phyloP scores from a whole-genome alignment of 768 basidiomycete species.

The Suillus occidentalis region DNA sequence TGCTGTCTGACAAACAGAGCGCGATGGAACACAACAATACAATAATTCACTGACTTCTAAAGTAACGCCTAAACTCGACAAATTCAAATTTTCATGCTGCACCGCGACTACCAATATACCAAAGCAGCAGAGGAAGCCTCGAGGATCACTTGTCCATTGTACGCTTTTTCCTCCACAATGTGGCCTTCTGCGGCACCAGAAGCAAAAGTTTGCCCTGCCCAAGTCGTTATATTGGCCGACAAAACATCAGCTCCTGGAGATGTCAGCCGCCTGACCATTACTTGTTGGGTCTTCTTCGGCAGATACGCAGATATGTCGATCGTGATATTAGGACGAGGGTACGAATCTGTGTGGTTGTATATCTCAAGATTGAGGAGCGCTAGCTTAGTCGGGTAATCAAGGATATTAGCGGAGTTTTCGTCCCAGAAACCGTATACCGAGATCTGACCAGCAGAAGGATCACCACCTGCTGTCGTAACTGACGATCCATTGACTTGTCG shows the following conservation, averaged over 20 bases:
- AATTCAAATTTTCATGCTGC: neutral
- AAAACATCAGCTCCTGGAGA: constrained; percentile 51
- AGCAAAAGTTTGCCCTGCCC: constrained; percentile 50
- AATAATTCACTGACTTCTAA: neutral
- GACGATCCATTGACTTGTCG: constrained; percentile 52
- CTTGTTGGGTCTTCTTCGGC: constrained; percentile 21
- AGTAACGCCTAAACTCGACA: neutral
- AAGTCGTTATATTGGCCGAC: constrained; percentile 43
- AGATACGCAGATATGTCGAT: constrained; percentile 49
- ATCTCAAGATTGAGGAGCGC: constrained; percentile 52
- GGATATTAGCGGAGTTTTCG: constrained; percentile 15
- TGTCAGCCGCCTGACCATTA: constrained; percentile 42
- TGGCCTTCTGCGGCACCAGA: constrained; percentile 40
- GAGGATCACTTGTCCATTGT: constrained; percentile 33
- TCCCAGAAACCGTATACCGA: constrained; percentile 56
- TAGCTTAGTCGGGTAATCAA: constrained; percentile 41
- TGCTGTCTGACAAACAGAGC: no score
- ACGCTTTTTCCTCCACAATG: constrained; percentile 39
- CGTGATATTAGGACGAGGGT: constrained; percentile 40
- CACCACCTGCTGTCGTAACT: constrained; percentile 51
- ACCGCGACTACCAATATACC: constrained; percentile 27
- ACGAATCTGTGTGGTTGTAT: constrained; percentile 46
- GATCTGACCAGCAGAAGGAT: constrained; percentile 46
- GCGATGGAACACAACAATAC: no score
- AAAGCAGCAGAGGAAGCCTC: constrained; percentile 40